Evolutionary conservation across 306 rosid genomes (phyloP).

Genomic region (Lupinus albus): DNA sequence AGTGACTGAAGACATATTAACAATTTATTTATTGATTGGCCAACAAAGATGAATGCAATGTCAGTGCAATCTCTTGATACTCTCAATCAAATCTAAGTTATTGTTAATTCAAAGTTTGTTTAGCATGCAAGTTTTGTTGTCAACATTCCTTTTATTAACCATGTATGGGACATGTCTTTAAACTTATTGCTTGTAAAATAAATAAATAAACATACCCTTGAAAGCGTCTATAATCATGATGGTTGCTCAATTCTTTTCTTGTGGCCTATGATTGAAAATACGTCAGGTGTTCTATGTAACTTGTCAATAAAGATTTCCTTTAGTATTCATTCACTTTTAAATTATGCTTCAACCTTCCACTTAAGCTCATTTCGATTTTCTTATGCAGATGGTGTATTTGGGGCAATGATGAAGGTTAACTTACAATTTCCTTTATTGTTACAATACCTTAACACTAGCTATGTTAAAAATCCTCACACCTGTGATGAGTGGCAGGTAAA

Average conservation of each 20-base stretch:
- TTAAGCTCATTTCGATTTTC: slow-evolving; percentile 27
- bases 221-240: slow-evolving; percentile 2
- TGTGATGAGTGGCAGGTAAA: slow-evolving; percentile 58
- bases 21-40: slow-evolving; percentile 11
- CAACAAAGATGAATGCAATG: not conserved
- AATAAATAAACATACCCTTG: not conserved
- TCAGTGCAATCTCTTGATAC: not conserved
- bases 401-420: slow-evolving; percentile 92
- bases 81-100: slow-evolving; percentile 17
- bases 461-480: slow-evolving; percentile 28
- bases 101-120: slow-evolving; percentile 11
- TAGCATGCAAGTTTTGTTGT: slow-evolving; percentile 5
- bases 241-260: slow-evolving; percentile 5
- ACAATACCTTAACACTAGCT: not conserved
- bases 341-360: slow-evolving; percentile 16
- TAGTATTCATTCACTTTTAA: slow-evolving; percentile 21
- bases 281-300: slow-evolving; percentile 8
- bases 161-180: slow-evolving; percentile 9
- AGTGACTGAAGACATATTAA: slow-evolving; percentile 5
- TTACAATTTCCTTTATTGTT: slow-evolving; percentile 17
- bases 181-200: slow-evolving; percentile 15
- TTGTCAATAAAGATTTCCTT: slow-evolving; percentile 17
- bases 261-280: slow-evolving; percentile 11
- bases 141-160: slow-evolving; percentile 4
- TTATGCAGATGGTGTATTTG: slow-evolving; percentile 85